Evolutionary conservation across 2,329 filamentous ascomycete genomes (phyloP), one percentile per base, ranked within the genome.

Genomic region (Bipolaris cookei): DNA sequence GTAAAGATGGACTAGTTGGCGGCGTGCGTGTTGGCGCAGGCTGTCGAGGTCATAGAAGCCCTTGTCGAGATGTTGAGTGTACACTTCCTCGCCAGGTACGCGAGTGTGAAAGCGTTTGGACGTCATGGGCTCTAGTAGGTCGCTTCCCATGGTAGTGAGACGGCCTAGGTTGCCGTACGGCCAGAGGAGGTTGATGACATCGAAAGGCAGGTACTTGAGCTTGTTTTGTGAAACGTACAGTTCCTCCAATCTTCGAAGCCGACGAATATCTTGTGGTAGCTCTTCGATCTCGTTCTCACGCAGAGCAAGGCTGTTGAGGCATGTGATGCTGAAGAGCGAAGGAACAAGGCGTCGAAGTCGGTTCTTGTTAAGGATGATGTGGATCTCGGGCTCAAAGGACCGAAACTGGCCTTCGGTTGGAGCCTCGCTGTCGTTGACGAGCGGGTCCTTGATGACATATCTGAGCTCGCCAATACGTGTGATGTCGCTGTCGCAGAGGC

Each of bases 321-420:
- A 49, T 28, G 68, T 58, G 2, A 75, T 14, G 14, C 54, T 46
- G 58, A 75, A 76, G 2, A 76, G 55, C 1, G 63, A 56, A 7
- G 68, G 68, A 3, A 59, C 56, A 13, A 73, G 59, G 6, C 44
- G 61, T 14, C 20, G 34, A 3, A 75, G 62, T 2, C 41, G 51
- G 45, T 76, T 76, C 8, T 50, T 41, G 13, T 54, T 39, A 2
- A 76, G 58, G 25, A 68, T 58, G 16, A 76, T 25, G 30, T 61
- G 56, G 6, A 75, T 48, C 18, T 68, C 57, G 0, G 72, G 70
- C 5, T 65, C 55, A 65, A 75, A 65, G 6, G 71, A 71, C 7
- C 72, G 68, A 45, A 71, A 76, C 35, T 73, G 65, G 1, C 63
- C 63, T 54, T 71, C 66, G 28, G 53, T 62, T 14, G 71, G 71